Conservation (phyloP, 2,329 filamentous ascomycete species). For the Epichloe glyceriae region DNA sequence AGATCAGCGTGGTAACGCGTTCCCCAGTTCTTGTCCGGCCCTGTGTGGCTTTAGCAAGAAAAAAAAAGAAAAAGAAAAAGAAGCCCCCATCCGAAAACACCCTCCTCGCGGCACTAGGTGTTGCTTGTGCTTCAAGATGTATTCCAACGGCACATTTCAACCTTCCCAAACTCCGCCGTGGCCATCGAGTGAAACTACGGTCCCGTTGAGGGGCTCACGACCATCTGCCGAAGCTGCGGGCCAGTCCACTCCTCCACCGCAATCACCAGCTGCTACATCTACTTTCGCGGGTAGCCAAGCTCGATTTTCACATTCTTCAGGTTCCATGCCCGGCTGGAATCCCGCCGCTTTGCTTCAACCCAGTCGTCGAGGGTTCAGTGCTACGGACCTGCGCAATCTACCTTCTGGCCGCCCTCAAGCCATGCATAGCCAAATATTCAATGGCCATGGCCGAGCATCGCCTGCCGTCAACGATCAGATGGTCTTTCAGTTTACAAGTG, state of each 20-base stretch:
- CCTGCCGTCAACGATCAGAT: constrained; percentile 15
- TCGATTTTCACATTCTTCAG: constrained; percentile 15
- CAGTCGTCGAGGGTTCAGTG: constrained; percentile 17
- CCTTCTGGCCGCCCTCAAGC: constrained; percentile 12
- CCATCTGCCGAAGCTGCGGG: background rate
- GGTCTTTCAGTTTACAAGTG: constrained; percentile 30
- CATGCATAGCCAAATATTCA: background rate
- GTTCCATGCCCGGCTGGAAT: constrained; percentile 25
- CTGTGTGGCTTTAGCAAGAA: background rate
- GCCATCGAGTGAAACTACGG: constrained; percentile 6
- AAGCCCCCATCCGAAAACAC: background rate
- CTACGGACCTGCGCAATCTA: constrained; percentile 15
- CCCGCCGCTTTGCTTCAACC: constrained; percentile 28
- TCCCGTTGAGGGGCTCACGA: constrained; percentile 5
- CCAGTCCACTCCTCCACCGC: background rate
- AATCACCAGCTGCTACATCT: background rate
- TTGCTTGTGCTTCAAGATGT: constrained; percentile 5
- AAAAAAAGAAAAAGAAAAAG: background rate
- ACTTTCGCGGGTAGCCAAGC: constrained; percentile 11
- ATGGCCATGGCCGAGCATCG: constrained; percentile 9
- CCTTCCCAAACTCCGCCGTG: constrained; percentile 1
- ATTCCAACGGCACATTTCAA: constrained; percentile 7
- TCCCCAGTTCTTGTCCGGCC: background rate
- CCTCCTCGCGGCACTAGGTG: background rate
- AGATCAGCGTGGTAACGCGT: constrained; percentile 4